These are phyloP conservation scores for Aspergillus leporis DNA, from an alignment of 495 filamentous ascomycete genomes.

Conservation along the genomic window DNA sequence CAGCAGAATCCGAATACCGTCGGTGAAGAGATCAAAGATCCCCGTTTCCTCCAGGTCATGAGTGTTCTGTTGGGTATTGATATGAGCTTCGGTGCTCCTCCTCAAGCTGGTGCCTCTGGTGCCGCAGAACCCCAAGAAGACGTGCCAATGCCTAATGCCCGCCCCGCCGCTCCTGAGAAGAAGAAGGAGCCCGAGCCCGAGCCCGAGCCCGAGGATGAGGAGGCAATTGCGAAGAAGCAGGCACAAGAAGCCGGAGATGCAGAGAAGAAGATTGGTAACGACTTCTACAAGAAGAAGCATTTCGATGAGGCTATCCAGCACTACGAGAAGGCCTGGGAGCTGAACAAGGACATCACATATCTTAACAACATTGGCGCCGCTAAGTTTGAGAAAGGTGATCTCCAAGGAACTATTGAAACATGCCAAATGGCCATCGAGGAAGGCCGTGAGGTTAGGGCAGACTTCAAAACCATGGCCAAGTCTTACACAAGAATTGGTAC, in stretches of 20 bases:
- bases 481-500: conserved; percentile 90
- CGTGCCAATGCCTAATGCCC: conserved; percentile 72
- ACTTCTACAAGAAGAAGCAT: conserved; percentile 96
- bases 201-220: conserved; percentile 73
- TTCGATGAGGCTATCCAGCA: conserved; percentile 94
- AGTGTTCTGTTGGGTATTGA: conserved; percentile 92
- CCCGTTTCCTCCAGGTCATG: conserved; percentile 89
- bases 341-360: conserved; percentile 95
- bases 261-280: conserved; percentile 92
- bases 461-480: conserved; percentile 98
- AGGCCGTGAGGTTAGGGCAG: conserved; percentile 79
- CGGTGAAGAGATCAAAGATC: conserved; percentile 80
- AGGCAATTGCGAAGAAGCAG: conserved; percentile 77
- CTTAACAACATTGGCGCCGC: conserved; percentile 95
- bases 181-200: conserved; percentile 62
- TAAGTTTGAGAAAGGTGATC: conserved; percentile 94
- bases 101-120: conserved; percentile 47
- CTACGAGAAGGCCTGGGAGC: conserved; percentile 92
- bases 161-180: conserved; percentile 49
- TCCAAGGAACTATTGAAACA: conserved; percentile 77
- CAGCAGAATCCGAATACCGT: conserved; percentile 78
- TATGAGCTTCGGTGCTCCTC: conserved; percentile 74
- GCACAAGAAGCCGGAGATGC: conserved; percentile 91
- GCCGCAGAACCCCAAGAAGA: conserved; percentile 66
- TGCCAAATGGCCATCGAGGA: conserved; percentile 89